These are phyloP conservation scores for Tagetes patula DNA, from an alignment of 129 eudicot species.

Conservation along the genomic window DNA sequence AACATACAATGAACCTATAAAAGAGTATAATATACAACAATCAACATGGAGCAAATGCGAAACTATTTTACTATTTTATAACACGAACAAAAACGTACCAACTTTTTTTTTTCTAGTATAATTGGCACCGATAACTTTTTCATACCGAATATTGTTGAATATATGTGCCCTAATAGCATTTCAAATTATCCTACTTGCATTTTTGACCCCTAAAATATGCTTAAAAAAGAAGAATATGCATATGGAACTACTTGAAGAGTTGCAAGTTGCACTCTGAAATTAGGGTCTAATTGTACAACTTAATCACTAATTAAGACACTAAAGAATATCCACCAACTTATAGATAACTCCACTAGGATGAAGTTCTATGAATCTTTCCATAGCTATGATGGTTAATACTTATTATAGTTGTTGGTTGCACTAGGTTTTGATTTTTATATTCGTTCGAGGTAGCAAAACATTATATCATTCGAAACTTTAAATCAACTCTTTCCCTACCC, in stretches of 20 bases:
- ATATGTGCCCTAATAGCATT: not conserved
- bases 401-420: conserved; percentile 7
- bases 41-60: not conserved
- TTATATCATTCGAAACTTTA: not conserved
- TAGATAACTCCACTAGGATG: conserved; percentile 16
- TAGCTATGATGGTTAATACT: not conserved
- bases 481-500: not conserved
- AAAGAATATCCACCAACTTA: conserved; percentile 22
- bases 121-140: not conserved
- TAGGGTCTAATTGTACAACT: not conserved
- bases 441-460: not conserved
- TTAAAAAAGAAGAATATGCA: conserved; percentile 6
- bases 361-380: conserved; percentile 23
- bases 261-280: conserved; percentile 8
- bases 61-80: not conserved
- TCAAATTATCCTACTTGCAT: conserved; percentile 1
- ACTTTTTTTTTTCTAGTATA: not conserved
- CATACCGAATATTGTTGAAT: not conserved
- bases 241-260: conserved; percentile 11
- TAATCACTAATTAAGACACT: not conserved
- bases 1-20: not conserved
- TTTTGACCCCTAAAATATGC: not conserved
- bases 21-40: not conserved
- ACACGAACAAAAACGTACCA: not conserved
- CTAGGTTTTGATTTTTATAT: not conserved